Evolutionary conservation across 805 yeast genomes (phyloP).

Genomic region (Tetrapisispora arboricola): DNA sequence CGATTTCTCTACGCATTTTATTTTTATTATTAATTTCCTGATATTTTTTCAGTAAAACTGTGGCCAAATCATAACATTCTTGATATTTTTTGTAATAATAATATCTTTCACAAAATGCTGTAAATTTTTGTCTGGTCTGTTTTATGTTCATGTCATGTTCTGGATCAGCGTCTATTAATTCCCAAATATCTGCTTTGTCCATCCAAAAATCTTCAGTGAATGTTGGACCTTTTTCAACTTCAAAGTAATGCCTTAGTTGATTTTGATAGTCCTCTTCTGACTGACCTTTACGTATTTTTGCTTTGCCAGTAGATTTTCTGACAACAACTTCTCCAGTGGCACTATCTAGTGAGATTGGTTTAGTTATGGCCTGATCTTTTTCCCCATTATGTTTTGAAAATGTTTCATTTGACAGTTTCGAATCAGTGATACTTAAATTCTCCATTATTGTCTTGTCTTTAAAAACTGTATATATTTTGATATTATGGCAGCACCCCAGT

Average conservation of each 20-base stretch:
- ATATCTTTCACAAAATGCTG: slow-evolving; percentile 52
- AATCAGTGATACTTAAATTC: neutral
- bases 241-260: slow-evolving; percentile 43
- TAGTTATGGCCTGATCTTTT: slow-evolving; percentile 14
- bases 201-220: slow-evolving; percentile 34
- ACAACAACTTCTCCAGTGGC: slow-evolving; percentile 35
- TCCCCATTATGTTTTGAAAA: slow-evolving; percentile 3
- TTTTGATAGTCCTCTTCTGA: slow-evolving; percentile 47
- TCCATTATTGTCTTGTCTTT: neutral
- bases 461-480: too few species aligned
- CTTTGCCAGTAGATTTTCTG: slow-evolving; percentile 37
- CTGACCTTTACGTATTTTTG: slow-evolving; percentile 56
- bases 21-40: slow-evolving; percentile 29
- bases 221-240: slow-evolving; percentile 43
- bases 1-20: slow-evolving; percentile 39
- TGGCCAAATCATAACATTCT: slow-evolving; percentile 40
- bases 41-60: slow-evolving; percentile 26
- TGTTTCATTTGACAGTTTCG: too few species aligned
- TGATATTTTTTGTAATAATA: slow-evolving; percentile 46
- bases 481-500: too few species aligned
- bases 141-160: slow-evolving; percentile 33
- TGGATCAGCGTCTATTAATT: neutral
- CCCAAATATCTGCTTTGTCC: slow-evolving; percentile 7
- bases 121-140: slow-evolving; percentile 43
- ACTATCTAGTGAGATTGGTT: slow-evolving; percentile 20